Evolutionary conservation across 331 rosid genomes (phyloP).

Genomic region (Malus hybrid): DNA sequence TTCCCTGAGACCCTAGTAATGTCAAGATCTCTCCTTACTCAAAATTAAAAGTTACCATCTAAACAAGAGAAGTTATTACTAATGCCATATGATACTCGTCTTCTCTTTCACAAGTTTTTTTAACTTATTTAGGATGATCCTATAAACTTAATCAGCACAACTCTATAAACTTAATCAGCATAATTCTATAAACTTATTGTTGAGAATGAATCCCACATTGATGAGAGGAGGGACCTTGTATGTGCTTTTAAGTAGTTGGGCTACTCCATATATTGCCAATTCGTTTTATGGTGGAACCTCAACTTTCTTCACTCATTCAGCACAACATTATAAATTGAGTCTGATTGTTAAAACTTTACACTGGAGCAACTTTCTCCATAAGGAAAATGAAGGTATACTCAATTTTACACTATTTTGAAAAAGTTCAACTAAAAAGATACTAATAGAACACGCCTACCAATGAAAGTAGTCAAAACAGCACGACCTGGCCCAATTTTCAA

Average conservation of each 20-base stretch:
- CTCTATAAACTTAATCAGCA: not conserved
- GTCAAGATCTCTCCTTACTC: not conserved
- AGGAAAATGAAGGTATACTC: too few species aligned
- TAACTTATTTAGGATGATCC: not conserved
- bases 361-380: not conserved
- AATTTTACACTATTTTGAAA: too few species aligned
- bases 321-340: not conserved
- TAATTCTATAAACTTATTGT: not conserved
- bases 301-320: too few species aligned
- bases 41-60: not conserved
- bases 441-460: not conserved
- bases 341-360: not conserved
- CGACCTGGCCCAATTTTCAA: not conserved
- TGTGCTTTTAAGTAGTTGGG: too few species aligned
- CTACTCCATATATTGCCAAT: too few species aligned
- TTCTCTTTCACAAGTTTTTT: not conserved
- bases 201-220: too few species aligned
- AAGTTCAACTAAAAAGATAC: too few species aligned
- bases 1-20: not conserved
- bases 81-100: not conserved
- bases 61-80: not conserved
- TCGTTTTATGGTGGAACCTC: too few species aligned
- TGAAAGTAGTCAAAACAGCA: not conserved
- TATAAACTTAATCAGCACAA: not conserved
- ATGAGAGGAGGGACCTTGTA: too few species aligned